Evolutionary conservation across 2,329 filamentous ascomycete genomes (phyloP).

Genomic region (Tolypocladium album): DNA sequence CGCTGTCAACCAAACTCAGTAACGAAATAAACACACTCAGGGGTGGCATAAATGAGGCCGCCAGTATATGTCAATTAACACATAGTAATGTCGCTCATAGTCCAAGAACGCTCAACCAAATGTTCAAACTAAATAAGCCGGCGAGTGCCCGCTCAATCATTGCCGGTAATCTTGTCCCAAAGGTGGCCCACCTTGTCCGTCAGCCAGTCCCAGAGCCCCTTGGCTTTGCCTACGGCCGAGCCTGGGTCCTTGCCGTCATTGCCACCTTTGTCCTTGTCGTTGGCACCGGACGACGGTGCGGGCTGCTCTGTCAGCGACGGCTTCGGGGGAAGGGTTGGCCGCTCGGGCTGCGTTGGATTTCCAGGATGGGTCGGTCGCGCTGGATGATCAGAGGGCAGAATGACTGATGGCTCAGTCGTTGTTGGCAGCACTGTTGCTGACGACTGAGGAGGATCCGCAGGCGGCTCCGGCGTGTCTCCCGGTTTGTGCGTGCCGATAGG

Average conservation of each 20-base stretch:
- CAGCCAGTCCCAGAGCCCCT: conserved; percentile 41
- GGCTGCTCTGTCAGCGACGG: conserved; percentile 1
- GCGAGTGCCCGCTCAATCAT: background rate
- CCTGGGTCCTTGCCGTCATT: conserved; percentile 11
- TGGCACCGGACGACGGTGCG: conserved; percentile 1
- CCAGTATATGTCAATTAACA: background rate
- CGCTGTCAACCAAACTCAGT: background rate
- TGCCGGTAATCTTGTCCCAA: conserved; percentile 32
- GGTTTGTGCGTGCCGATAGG: conserved; percentile 51
- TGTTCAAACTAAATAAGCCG: background rate
- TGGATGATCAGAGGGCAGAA: conserved; percentile 6
- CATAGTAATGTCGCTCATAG: background rate
- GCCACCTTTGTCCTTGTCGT: conserved; percentile 4
- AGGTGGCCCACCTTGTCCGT: conserved; percentile 33
- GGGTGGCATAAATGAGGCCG: background rate
- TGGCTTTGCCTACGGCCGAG: conserved; percentile 17
- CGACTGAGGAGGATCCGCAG: conserved; percentile 36
- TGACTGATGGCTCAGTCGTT: background rate
- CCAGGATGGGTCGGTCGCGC: conserved; percentile 2
- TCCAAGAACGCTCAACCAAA: background rate
- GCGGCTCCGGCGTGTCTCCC: conserved; percentile 35
- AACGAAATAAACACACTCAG: background rate
- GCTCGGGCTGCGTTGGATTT: background rate
- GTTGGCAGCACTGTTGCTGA: background rate
- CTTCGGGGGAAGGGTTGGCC: conserved; percentile 1